Conservation (phyloP, 129 eudicot species). For the Lactuca sativa region DNA sequence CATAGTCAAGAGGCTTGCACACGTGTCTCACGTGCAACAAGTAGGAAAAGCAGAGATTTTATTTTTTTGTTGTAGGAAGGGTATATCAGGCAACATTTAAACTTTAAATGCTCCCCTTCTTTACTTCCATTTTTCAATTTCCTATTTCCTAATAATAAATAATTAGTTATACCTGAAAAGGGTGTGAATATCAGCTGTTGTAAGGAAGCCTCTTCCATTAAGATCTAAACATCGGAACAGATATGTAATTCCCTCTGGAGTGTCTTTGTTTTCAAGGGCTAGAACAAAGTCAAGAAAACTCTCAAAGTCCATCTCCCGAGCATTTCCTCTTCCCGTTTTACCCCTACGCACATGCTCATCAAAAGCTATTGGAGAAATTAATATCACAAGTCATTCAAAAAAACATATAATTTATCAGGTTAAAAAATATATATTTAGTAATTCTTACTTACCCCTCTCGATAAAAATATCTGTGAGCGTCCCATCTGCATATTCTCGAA, state of each 20-base stretch:
- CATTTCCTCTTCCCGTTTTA: conserved; percentile 65
- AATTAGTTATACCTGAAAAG: conserved; percentile 68
- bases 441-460: conserved; percentile 67
- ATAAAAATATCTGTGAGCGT: conserved; percentile 94
- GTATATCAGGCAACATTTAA: conserved; percentile 65
- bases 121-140: conserved; percentile 45
- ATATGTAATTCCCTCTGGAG: conserved; percentile 92
- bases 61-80: conserved; percentile 59
- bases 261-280: conserved; percentile 90
- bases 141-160: neutral
- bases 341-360: conserved; percentile 97
- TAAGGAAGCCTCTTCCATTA: conserved; percentile 81
- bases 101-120: conserved; percentile 73
- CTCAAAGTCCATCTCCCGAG: conserved; percentile 96
- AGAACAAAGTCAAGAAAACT: conserved; percentile 95
- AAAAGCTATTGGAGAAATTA: conserved; percentile 46
- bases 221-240: conserved; percentile 91
- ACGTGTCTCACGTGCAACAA: conserved; percentile 51
- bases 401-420: neutral
- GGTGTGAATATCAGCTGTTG: conserved; percentile 93
- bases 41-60: conserved; percentile 66
- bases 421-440: neutral
- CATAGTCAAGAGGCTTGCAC: conserved; percentile 60
- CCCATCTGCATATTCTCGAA: conserved; percentile 98
- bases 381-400: neutral